Base-by-base conservation (phyloP, 1,139 yeast species). In the Saccharomycopsis phalli region DNA sequence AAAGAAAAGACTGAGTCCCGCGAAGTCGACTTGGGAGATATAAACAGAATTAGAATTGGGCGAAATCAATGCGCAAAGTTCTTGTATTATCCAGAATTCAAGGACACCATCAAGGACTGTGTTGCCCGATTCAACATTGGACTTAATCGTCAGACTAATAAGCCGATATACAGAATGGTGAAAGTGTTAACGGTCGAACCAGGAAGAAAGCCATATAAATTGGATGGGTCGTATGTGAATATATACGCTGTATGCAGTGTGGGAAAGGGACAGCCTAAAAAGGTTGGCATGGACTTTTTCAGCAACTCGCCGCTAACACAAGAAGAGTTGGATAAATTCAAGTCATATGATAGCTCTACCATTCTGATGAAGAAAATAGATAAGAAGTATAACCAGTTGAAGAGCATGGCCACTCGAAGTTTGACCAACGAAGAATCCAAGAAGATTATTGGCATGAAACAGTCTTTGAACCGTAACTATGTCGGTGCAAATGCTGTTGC, bases 41-140 rank as follows among this genome's bases (percentile, higher is more conserved):
- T 87, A 42, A 83, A 83, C 57, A 72, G 72, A 44, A 66, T 83
- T 27, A 69, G 80, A 47, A 72, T 91, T 37, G 94, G 95, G 10
- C 77, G 95, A 55, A 67, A 82, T 6, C 71, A 78, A 50, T 71
- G 87, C 42, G 71, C 78, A 41, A 80, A 81, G 55, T 84, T 69
- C 56, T 76, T 91, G 56, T 87, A 80, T 58, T 80, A 87, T 59
- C 87, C 91, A 6, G 87, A 76, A 22, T 88, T 91, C 58, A 76
- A 72, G 41, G 76, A 74, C 18, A 69, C 73, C 1, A 71, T 83
- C 11, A 65, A 72, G 29, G 94, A 86, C 20, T 76, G 94, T 34
- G 86, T 69, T 58, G 94, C 91, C 26, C 74, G 88, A 50, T 76
- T 91, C 41, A 84, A 86, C 55, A 71, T 88, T 46, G 95, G 95